A percentile compares a stretch with the other conserved stretches of the same genome.
These are phyloP conservation scores for Phytopythium vexans DNA, from an alignment of 352 stramenopile genomes.

Conservation along the genomic window DNA sequence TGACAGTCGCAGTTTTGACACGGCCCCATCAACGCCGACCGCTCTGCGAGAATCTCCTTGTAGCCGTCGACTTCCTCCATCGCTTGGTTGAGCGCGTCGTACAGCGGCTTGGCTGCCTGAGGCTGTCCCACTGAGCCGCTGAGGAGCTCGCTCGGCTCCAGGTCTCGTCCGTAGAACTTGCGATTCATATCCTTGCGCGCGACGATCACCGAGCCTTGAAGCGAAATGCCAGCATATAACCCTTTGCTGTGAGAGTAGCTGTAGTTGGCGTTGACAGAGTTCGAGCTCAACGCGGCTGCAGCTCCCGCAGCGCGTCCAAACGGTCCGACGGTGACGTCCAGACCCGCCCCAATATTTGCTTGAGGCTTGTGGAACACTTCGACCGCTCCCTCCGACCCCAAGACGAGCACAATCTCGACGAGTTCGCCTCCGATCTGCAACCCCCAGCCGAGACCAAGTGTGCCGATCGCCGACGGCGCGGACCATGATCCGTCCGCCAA, in stretches of 20 bases:
- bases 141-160: conserved; percentile 42
- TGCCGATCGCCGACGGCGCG: conserved; percentile 87
- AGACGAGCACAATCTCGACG: conserved; percentile 90
- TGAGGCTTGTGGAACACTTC: conserved; percentile 79
- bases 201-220: conserved; percentile 88
- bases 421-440: conserved; percentile 87
- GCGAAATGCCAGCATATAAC: conserved; percentile 86
- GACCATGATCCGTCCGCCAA: conserved; percentile 77
- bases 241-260: conserved; percentile 90
- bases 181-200: conserved; percentile 85
- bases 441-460: conserved; percentile 69
- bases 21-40: conserved; percentile 39
- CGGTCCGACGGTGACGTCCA: conserved; percentile 83
- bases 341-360: conserved; percentile 84
- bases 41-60: conserved; percentile 25
- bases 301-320: conserved; percentile 65
- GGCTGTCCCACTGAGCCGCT: conserved; percentile 38
- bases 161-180: conserved; percentile 88
- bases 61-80: conserved; percentile 41
- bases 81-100: conserved; percentile 49
- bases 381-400: conserved; percentile 84
- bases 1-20: conserved; percentile 40
- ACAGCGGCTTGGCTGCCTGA: conserved; percentile 41
- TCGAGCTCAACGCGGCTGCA: conserved; percentile 51
- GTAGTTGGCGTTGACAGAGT: conserved; percentile 80